Percentiles rank a stretch among this genome's conserved stretches.
These are phyloP conservation scores for Sclerotinia subarctica DNA, from an alignment of 2,329 filamentous ascomycete species.

Conservation along the genomic window DNA sequence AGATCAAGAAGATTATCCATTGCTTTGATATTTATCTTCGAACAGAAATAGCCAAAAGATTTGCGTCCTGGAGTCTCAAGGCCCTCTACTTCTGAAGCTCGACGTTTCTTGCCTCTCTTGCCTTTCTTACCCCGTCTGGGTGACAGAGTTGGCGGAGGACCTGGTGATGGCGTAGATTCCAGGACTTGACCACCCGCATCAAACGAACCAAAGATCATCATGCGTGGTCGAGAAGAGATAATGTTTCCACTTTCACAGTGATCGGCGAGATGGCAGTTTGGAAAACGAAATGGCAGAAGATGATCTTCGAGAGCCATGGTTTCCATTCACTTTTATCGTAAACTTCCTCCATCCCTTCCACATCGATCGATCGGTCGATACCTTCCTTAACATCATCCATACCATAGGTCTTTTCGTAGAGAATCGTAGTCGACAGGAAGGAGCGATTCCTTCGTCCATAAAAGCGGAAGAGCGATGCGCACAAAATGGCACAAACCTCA, in stretches of 20 bases:
- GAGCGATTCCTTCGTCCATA: not conserved
- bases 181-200: not conserved
- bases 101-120: constrained; percentile 10
- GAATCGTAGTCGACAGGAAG: not conserved
- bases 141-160: not conserved
- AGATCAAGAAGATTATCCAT: not conserved
- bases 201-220: not conserved
- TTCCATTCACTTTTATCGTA: not conserved
- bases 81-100: not conserved
- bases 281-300: not conserved
- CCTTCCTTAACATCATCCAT: not conserved
- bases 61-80: not conserved
- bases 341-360: not conserved
- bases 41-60: no score
- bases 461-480: constrained; percentile 1
- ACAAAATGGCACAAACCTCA: not conserved
- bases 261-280: not conserved
- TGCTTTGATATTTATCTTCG: not conserved
- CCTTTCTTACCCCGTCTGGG: not conserved
- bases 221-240: not conserved
- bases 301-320: not conserved
- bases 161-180: not conserved
- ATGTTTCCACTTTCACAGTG: not conserved
- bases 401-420: not conserved
- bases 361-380: not conserved